Base-by-base conservation (phyloP, 768 basidiomycete genomes). In the Tephrocybe rancida region DNA sequence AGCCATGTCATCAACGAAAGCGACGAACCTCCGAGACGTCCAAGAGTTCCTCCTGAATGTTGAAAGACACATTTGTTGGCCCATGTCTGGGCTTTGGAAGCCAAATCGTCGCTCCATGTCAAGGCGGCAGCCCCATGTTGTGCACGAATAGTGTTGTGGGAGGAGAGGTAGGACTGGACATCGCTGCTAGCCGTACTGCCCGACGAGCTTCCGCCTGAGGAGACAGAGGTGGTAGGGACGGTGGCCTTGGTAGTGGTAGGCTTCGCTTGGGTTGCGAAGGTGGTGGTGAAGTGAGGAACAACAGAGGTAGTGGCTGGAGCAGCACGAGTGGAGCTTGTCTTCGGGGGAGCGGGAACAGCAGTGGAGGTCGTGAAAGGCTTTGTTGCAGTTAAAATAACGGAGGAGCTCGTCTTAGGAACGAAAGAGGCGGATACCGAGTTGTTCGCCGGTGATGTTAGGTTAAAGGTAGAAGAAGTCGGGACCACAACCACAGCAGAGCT, bases 41-140 rank as follows among this genome's bases (percentile, higher is more conserved):
- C 88, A 27, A 89, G 77, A 22, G 72, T 67, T 24, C 88, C 88
- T 19, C 80, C 80, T 13, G 87, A 88, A 64, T 94, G 92, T 57
- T 83, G 27, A 67, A 87, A 90, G 3, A 76, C 63, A 64, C 92
- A 94, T 13, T 70, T 69, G 58, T 84, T 75, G 3, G 88, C 88
- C 85, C 87, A 90, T 50, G 78, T 64, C 62, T 86, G 81, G 5
- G 91, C 92, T 54, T 79, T 81, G n/a, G 66, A 63, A 0, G 87
- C 85, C 35, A 87, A 66, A 2, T 69, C 66, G 49, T 82, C 70
- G 65, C 73, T 84, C 89, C 90, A 94, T 0, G 79, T 80, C 42
- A 94, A 70, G 7, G 79, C 55, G 0, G 66, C 43, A 18, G 90
- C 92, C 37, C 86, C 87, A 62, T 90, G 86, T 50, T 78, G 66